Percentiles rank a stretch among this genome's conserved stretches.
phyloP scores from a whole-genome alignment of 768 basidiomycete species.

The Krasilnikovozyma curviuscula region DNA sequence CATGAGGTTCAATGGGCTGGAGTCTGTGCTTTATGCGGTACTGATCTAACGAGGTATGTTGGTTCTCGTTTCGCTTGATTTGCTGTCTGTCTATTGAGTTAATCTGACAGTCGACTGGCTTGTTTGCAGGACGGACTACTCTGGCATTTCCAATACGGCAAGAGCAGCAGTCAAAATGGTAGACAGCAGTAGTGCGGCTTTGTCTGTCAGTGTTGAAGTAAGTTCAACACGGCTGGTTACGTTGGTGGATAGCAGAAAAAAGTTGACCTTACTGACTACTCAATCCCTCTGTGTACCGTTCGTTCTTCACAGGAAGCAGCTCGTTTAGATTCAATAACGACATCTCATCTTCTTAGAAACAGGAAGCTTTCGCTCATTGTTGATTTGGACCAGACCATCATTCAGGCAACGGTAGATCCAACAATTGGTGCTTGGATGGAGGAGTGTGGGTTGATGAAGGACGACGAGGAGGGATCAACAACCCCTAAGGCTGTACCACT shows the following conservation, averaged over 20 bases:
- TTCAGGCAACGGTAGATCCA: slow-evolving; percentile 95
- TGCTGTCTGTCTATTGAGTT: not conserved
- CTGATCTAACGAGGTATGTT: slow-evolving; percentile 49
- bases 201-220: slow-evolving; percentile 64
- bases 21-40: slow-evolving; percentile 82
- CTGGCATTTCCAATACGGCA: slow-evolving; percentile 65
- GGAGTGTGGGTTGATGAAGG: slow-evolving; percentile 36
- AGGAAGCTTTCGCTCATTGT: slow-evolving; percentile 85
- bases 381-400: slow-evolving; percentile 95
- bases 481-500: slow-evolving; percentile 18
- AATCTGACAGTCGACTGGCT: not conserved
- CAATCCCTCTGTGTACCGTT: not conserved
- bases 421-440: slow-evolving; percentile 94
- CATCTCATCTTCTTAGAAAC: slow-evolving; percentile 50
- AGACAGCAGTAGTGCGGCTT: slow-evolving; percentile 74
- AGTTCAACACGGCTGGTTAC: slow-evolving; percentile 11
- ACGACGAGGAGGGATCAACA: slow-evolving; percentile 18
- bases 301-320: slow-evolving; percentile 44
- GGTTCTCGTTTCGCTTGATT: no score
- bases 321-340: slow-evolving; percentile 65
- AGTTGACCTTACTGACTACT: not conserved
- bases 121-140: slow-evolving; percentile 50
- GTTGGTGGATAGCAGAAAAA: slow-evolving; percentile 3
- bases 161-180: slow-evolving; percentile 85
- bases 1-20: slow-evolving; percentile 85